Evolutionary conservation across 257 asterid species (phyloP).

Genomic region (Ajuga chamaepitys): DNA sequence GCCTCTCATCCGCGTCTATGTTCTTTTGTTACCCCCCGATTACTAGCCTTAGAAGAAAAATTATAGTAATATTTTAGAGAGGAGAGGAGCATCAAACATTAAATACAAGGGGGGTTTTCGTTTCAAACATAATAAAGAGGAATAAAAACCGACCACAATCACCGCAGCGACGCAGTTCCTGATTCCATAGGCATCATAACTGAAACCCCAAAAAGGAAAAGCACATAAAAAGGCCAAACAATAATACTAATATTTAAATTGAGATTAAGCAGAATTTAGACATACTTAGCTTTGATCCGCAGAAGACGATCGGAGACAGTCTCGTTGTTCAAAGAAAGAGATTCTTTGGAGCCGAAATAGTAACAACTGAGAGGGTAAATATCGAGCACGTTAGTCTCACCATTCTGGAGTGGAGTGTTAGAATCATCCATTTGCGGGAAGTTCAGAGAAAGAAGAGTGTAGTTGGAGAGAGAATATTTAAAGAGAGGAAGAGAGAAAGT

Average conservation of each 20-base stretch:
- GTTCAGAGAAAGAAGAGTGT: background rate
- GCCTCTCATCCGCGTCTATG: no score
- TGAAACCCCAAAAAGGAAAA: constrained; percentile 26
- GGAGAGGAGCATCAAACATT: no score
- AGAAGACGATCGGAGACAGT: constrained; percentile 53
- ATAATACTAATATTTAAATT: background rate
- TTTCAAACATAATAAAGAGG: no score
- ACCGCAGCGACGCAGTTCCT: constrained; percentile 84
- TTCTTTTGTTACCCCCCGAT: no score
- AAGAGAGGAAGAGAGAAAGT: background rate
- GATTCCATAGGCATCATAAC: constrained; percentile 67
- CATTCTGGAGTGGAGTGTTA: background rate
- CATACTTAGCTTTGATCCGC: constrained; percentile 73
- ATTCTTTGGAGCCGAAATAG: constrained; percentile 72
- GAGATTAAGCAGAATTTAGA: background rate
- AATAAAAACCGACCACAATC: constrained; percentile 54
- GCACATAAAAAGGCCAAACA: background rate
- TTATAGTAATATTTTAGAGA: no score
- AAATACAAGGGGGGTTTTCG: no score
- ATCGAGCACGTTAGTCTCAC: constrained; percentile 31
- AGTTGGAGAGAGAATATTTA: background rate
- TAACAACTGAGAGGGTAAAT: constrained; percentile 71
- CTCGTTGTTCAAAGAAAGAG: constrained; percentile 41
- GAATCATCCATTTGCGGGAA: constrained; percentile 26
- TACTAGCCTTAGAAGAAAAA: no score